Evolutionary conservation across 2,329 filamentous ascomycete species (phyloP), one percentile per base, ranked within the genome.

Genomic region (Chaetomiaceae sp.): DNA sequence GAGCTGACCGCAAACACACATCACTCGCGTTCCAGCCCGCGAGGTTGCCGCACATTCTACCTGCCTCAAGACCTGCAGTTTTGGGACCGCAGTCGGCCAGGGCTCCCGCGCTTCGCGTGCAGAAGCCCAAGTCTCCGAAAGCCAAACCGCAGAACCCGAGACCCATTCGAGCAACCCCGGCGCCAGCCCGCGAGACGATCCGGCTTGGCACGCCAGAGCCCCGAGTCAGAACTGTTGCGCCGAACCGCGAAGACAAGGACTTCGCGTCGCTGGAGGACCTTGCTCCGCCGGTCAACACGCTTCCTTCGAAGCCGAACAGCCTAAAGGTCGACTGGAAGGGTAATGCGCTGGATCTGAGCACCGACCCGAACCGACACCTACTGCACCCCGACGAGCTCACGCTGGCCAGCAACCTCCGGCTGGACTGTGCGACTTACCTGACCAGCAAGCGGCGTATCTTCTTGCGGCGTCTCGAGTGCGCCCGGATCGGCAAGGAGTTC

Each of bases 371-470:
- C 62, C 76, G 79, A 21, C 67, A 82, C 52, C 74, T 89, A 34
- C 81, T 96, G 37, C 89, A 94, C 66, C 80, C 84, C 5, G 86
- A 90, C 56, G 92, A 97, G 72, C 65, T 91, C 27, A 74, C 76
- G 16, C 77, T 96, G 27, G 90, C 90, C 10, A 83, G 87, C 41
- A 88, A 84, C 44, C 79, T 96, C 27, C 84, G 90, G 51, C 81
- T 97, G 30, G 88, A 89, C 60, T 92, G 88, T 68, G 88, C 89
- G 16, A 92, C 87, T 11, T 97, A 96, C 66, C 78, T 97, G 21
- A 91, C 88, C 55, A 94, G 88, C 75, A 97, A 96, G 78, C 85
- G 92, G 54, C 86, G 90, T 55, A 92, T 97, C 65, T 97, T 97
- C 68, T 76, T 86, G 50, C 83, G 84, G 45, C 83, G 89, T 36